Evolutionary conservation across 306 rosid genomes (phyloP).

Genomic region (Lagenaria siceraria): DNA sequence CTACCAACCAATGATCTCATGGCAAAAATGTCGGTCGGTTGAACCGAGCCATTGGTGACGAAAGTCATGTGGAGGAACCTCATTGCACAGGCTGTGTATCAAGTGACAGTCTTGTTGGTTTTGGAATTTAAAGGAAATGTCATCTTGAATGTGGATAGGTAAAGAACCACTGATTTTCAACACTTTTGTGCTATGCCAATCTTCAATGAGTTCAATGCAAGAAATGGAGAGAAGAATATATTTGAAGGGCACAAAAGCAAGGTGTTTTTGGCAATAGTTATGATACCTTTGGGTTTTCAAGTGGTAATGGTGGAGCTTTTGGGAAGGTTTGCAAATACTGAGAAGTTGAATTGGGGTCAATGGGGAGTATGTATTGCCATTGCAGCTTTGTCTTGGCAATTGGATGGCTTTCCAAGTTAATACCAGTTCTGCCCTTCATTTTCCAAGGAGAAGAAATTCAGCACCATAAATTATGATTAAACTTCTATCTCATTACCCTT

Average conservation of each 20-base stretch:
- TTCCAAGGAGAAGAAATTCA: too few species aligned
- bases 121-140: conserved; percentile 12
- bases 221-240: conserved; percentile 19
- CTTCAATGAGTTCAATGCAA: conserved; percentile 19
- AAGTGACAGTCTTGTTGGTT: conserved; percentile 9
- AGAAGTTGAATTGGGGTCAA: conserved; percentile 13
- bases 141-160: conserved; percentile 16
- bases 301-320: conserved; percentile 16
- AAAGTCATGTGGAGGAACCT: conserved; percentile 22
- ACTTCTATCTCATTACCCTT: too few species aligned
- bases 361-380: conserved; percentile 18
- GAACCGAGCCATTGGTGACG: conserved; percentile 11
- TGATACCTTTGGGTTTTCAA: conserved; percentile 12
- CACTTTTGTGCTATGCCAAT: conserved; percentile 18
- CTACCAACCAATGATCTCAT: conserved; percentile 16
- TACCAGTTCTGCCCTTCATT: background rate
- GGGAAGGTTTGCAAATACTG: conserved; percentile 16
- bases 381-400: conserved; percentile 21
- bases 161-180: conserved; percentile 16
- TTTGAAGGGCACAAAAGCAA: conserved; percentile 12
- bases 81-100: conserved; percentile 15
- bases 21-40: background rate
- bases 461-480: too few species aligned
- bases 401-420: conserved; percentile 15
- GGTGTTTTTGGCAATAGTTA: conserved; percentile 11